phyloP scores from a whole-genome alignment of 2,329 filamentous ascomycete species.

The Cercospora sesami region DNA sequence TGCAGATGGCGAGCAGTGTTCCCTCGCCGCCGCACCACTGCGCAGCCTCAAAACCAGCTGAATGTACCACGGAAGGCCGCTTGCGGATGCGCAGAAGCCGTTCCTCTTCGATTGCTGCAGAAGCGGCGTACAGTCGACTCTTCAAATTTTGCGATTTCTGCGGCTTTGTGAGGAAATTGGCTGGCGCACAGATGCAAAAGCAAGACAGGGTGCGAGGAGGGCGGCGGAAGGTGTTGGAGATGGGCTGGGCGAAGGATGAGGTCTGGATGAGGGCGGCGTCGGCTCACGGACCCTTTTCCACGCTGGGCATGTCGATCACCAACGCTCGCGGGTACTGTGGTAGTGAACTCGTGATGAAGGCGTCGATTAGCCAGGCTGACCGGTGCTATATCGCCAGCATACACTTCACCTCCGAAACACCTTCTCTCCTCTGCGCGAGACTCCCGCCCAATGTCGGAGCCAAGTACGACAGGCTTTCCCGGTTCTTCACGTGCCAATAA shows the following conservation, averaged over 20 bases:
- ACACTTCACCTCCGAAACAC: not conserved
- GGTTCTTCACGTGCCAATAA: not conserved
- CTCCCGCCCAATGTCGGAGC: not conserved
- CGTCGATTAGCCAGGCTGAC: not conserved
- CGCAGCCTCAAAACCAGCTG: not conserved
- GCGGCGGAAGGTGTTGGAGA: not conserved
- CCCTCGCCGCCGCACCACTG: not conserved
- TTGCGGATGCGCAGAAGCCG: not conserved
- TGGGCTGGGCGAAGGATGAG: not conserved
- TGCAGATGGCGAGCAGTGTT: not conserved
- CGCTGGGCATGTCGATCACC: not conserved
- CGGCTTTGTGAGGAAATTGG: not conserved
- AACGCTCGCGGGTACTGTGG: not conserved
- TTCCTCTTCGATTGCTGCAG: not conserved
- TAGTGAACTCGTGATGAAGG: not conserved
- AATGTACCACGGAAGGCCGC: not conserved
- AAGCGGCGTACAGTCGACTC: not conserved
- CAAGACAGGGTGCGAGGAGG: not conserved
- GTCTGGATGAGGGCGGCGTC: not conserved
- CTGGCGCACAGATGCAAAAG: slow-evolving; percentile 1
- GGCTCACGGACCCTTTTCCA: not conserved
- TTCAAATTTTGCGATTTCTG: not conserved
- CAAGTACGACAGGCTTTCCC: not conserved
- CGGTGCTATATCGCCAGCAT: not conserved
- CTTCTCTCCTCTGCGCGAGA: not conserved